Conservation (phyloP, 2,329 filamentous ascomycete genomes). For the Pyricularia pennisetigena region DNA sequence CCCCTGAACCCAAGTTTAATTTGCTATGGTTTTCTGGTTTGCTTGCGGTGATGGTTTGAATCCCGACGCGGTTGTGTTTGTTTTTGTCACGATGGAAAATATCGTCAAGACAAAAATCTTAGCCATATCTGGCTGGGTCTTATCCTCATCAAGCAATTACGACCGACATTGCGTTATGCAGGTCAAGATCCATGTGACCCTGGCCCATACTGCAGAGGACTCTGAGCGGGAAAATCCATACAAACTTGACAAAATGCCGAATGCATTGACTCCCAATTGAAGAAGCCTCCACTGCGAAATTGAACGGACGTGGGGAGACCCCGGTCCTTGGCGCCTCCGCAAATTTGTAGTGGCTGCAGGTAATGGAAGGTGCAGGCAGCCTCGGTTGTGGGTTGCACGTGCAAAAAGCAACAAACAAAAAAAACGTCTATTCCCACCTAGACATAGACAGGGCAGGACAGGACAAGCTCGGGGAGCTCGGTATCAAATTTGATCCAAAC, state of each 20-base stretch:
- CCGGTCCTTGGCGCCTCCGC: not conserved
- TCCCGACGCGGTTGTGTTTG: not conserved
- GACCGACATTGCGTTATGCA: not conserved
- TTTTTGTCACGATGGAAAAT: not conserved
- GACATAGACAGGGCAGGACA: too few relatives aligned
- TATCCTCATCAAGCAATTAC: not conserved
- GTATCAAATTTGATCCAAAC: not conserved
- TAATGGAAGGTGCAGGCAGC: not conserved
- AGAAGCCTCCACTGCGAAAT: not conserved
- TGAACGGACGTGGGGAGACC: not conserved
- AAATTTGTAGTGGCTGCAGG: not conserved
- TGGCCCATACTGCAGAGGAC: not conserved
- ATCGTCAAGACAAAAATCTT: not conserved
- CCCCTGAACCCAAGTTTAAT: not conserved
- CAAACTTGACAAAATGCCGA: not conserved
- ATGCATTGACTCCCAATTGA: not conserved
- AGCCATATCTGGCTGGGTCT: not conserved
- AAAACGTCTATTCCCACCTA: not conserved
- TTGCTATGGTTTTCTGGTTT: not conserved
- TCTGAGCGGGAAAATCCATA: not conserved
- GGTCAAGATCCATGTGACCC: not conserved
- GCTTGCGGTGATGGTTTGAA: not conserved
- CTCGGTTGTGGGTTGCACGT: slow-evolving; percentile 1
- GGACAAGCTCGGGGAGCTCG: not conserved
- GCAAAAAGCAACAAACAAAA: not conserved